Evolutionary conservation across 2,329 filamentous ascomycete genomes (phyloP).

Genomic region (Fusarium protoensiforme): DNA sequence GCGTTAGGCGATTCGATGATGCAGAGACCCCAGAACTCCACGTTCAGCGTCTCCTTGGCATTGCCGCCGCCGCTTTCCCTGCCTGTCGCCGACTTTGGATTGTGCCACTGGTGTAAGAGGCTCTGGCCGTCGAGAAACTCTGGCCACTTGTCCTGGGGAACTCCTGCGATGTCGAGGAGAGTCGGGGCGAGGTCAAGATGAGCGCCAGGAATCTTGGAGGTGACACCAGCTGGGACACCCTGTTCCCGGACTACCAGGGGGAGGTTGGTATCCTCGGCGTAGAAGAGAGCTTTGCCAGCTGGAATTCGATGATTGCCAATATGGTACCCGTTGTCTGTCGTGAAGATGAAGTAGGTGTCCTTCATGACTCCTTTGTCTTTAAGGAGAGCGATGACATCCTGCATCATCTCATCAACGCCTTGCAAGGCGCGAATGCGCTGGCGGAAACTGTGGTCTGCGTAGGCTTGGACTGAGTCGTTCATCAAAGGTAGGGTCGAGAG

Average conservation of each 20-base stretch:
- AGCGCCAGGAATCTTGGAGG: constrained; percentile 55
- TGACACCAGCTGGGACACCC: constrained; percentile 52
- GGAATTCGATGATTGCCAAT: constrained; percentile 62
- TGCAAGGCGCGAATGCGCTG: constrained; percentile 54
- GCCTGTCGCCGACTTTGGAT: constrained; percentile 32
- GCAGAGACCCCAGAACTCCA: constrained; percentile 62
- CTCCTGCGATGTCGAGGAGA: constrained; percentile 54
- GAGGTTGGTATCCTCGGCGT: constrained; percentile 63
- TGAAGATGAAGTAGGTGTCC: constrained; percentile 63
- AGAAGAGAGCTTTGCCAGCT: constrained; percentile 62
- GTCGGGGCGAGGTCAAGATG: constrained; percentile 68
- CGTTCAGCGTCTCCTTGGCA: constrained; percentile 47
- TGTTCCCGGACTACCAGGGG: constrained; percentile 63
- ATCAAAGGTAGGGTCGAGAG: not conserved
- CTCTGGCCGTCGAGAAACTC: constrained; percentile 42
- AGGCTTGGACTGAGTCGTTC: constrained; percentile 13
- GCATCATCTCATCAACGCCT: constrained; percentile 57
- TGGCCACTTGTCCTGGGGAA: constrained; percentile 35
- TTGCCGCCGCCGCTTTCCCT: not conserved
- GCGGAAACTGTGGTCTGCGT: constrained; percentile 52
- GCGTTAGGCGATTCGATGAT: not conserved
- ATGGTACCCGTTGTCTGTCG: constrained; percentile 64
- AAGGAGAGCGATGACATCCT: constrained; percentile 48
- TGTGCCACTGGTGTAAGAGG: constrained; percentile 13
- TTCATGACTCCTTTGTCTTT: constrained; percentile 45